Evolutionary conservation across 805 yeast genomes (phyloP), one percentile per base, ranked within the genome.

Genomic region (Suhomyces emberorum): DNA sequence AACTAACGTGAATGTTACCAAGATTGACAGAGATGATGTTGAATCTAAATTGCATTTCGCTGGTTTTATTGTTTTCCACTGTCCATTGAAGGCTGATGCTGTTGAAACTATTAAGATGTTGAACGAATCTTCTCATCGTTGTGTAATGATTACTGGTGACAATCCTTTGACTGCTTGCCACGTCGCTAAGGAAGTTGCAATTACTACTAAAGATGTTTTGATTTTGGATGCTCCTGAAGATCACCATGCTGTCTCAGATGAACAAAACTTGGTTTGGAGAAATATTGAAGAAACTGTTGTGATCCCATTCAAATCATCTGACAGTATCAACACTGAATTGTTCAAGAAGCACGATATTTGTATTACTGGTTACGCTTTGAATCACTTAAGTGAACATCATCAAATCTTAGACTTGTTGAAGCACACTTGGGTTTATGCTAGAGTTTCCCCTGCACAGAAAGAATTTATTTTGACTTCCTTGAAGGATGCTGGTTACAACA

Each of bases 141-240:
- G 88, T 59, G 79, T 93, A 28, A 93, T 93, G 98, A 93, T 93
- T 50, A 93, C 98, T 32, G 98, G 98, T 72, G 98, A 93, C 65
- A 93, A 91, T 62, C 97, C 98, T 26, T 76, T 93, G 56, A 93
- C 98, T 48, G 98, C 98, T 21, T 93, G 93, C 43, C 97, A 91
- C 59, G 98, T 93, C 50, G 98, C 98, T 15, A 81, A 81, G 51
- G 95, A 88, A 63, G 98, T 93, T 41, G 83, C 72, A 14, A 93
- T 93, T 54, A 83, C 88, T 41, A 84, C 83, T 34, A 81, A 88
- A 49, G 88, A 83, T 35, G 86, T 85, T 25, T 70, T 93, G 52
- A 88, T 93, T 50, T 71, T 93, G 51, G 98, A 91, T 64, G 77
- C 80, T 15, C 88, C 91, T 24, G 93, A 83, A 54, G 81, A 76